These are phyloP conservation scores for Wickerhamomyces alni DNA, from an alignment of 805 yeast species.

Conservation along the genomic window DNA sequence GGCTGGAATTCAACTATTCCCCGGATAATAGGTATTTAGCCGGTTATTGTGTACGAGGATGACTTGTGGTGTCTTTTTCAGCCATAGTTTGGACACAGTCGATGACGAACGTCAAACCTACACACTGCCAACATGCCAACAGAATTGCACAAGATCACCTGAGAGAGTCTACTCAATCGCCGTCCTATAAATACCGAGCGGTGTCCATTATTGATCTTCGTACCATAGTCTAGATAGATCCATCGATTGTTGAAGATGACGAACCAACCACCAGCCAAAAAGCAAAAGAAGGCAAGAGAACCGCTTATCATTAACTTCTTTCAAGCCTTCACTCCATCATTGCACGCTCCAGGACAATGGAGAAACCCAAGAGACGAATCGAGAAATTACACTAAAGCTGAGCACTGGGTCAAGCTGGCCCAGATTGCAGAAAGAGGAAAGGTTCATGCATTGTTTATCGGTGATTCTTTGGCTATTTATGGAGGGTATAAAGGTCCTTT, in stretches of 20 bases:
- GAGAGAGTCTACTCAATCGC: too few species aligned
- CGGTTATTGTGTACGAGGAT: too few species aligned
- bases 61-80: too few species aligned
- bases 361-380: slow-evolving; percentile 6
- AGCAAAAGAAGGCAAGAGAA: slow-evolving; percentile 1
- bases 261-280: neutral
- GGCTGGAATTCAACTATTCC: too few species aligned
- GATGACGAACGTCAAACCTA: too few species aligned
- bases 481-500: slow-evolving; percentile 33
- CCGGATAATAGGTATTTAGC: too few species aligned
- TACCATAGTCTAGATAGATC: too few species aligned
- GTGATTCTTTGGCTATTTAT: slow-evolving; percentile 31
- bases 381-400: slow-evolving; percentile 9
- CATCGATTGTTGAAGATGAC: neutral
- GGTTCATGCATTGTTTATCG: slow-evolving; percentile 29
- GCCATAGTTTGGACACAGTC: too few species aligned
- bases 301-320: slow-evolving; percentile 6
- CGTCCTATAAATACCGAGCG: too few species aligned
- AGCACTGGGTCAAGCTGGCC: slow-evolving; percentile 31
- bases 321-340: slow-evolving; percentile 4
- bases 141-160: too few species aligned
- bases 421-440: slow-evolving; percentile 29
- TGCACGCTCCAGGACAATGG: slow-evolving; percentile 8
- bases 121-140: too few species aligned
- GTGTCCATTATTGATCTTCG: too few species aligned